Evolutionary conservation across 169 alveolate species (phyloP).

Genomic region (Plasmodium chabaudi): DNA sequence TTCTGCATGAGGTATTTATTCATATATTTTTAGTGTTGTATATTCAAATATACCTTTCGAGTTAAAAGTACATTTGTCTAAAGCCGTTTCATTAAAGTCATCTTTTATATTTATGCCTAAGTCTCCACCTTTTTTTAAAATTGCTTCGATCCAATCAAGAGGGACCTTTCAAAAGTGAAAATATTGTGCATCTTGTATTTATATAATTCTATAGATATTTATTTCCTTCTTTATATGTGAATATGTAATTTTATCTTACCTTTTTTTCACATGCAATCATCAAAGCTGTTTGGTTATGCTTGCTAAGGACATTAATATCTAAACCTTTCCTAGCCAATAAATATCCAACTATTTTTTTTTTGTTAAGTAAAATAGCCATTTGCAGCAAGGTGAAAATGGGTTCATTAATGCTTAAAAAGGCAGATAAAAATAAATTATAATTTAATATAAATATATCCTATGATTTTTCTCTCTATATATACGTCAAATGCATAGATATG

Average conservation of each 20-base stretch:
- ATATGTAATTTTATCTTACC: conserved; percentile 9
- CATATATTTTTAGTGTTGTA: too few species aligned
- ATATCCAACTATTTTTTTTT: conserved; percentile 67
- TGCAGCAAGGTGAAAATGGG: conserved; percentile 64
- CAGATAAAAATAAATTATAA: conserved; percentile 9
- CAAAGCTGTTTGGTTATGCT: conserved; percentile 71
- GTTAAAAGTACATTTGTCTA: conserved; percentile 56
- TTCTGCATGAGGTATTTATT: too few species aligned
- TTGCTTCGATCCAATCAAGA: conserved; percentile 72
- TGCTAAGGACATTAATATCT: conserved; percentile 72
- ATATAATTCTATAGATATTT: neutral
- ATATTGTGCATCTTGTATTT: neutral
- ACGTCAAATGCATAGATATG: neutral
- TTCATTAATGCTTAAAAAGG: conserved; percentile 40
- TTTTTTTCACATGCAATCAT: conserved; percentile 73
- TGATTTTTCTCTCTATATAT: neutral
- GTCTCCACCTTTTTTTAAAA: conserved; percentile 73
- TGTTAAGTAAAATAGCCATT: conserved; percentile 67
- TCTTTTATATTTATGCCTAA: conserved; percentile 70
- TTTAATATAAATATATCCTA: neutral
- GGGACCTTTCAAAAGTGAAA: conserved; percentile 43
- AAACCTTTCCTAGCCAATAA: conserved; percentile 68
- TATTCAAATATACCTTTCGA: conserved; percentile 37
- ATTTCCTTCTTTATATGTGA: neutral
- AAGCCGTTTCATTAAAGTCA: conserved; percentile 62